Evolutionary conservation across 2,329 filamentous ascomycete genomes (phyloP).

Genomic region (Trichoderma lentiforme): DNA sequence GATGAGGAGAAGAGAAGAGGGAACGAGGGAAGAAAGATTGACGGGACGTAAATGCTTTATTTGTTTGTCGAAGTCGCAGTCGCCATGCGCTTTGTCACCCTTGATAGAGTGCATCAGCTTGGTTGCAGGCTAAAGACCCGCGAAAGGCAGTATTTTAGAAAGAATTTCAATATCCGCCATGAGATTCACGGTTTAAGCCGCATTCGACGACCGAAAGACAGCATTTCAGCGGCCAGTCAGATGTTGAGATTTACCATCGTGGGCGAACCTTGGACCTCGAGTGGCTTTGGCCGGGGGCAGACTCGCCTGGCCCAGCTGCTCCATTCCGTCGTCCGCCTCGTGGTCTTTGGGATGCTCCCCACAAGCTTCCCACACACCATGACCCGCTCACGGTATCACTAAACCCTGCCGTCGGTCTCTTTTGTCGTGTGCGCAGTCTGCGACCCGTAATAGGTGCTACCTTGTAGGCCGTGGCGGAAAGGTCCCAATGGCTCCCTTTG

Average conservation of each 20-base stretch:
- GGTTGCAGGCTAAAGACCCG: neutral
- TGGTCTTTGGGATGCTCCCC: neutral
- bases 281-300: constrained; percentile 9
- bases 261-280: constrained; percentile 20
- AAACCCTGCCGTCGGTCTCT: neutral
- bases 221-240: constrained; percentile 21
- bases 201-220: constrained; percentile 20
- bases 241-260: constrained; percentile 18
- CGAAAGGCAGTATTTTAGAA: constrained; percentile 5
- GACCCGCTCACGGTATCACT: neutral
- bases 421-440: neutral
- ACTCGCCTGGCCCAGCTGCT: constrained; percentile 7
- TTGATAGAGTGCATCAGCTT: neutral
- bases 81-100: neutral
- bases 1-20: neutral
- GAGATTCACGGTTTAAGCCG: constrained; percentile 19
- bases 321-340: constrained; percentile 10
- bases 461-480: constrained; percentile 1
- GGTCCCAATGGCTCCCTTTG: neutral
- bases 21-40: neutral
- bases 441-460: constrained; percentile 4
- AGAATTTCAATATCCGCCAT: constrained; percentile 1
- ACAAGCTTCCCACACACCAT: constrained; percentile 11
- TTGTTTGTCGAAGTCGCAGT: constrained; percentile 8
- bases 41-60: constrained; percentile 3